A percentile compares a stretch with the other conserved stretches of the same genome.
Evolutionary conservation across 306 rosid genomes (phyloP).

Genomic region (Vicia faba): DNA sequence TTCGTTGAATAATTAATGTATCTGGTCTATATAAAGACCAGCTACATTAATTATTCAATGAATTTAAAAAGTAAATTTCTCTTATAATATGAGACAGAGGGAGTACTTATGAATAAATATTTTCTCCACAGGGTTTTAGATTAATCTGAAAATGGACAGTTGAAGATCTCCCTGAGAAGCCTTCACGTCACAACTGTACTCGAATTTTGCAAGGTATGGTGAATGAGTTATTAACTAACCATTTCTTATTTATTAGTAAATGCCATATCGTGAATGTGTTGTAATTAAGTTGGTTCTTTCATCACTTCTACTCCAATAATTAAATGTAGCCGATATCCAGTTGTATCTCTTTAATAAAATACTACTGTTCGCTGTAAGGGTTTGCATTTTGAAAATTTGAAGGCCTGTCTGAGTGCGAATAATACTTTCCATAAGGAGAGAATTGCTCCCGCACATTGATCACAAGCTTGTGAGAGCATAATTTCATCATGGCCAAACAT

Average conservation of each 20-base stretch:
- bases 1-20: too few species aligned
- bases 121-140: conserved; percentile 64
- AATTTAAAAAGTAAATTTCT: too few species aligned
- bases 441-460: too few species aligned
- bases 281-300: conserved; percentile 19
- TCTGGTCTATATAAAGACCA: too few species aligned
- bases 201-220: conserved; percentile 85
- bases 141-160: conserved; percentile 70
- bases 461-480: too few species aligned
- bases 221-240: conserved; percentile 8
- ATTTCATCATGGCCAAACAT: too few species aligned
- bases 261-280: conserved; percentile 18
- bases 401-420: not conserved
- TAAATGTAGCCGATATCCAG: conserved; percentile 10
- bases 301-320: not conserved
- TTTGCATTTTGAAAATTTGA: conserved; percentile 18
- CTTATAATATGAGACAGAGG: too few species aligned
- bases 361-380: conserved; percentile 3
- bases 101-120: conserved; percentile 27
- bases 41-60: too few species aligned
- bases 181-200: conserved; percentile 74
- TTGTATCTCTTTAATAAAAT: conserved; percentile 16
- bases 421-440: conserved; percentile 7
- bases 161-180: conserved; percentile 70
- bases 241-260: conserved; percentile 18